Base-by-base conservation (phyloP, 2,329 filamentous ascomycete species). In the Beauveria varroae region DNA sequence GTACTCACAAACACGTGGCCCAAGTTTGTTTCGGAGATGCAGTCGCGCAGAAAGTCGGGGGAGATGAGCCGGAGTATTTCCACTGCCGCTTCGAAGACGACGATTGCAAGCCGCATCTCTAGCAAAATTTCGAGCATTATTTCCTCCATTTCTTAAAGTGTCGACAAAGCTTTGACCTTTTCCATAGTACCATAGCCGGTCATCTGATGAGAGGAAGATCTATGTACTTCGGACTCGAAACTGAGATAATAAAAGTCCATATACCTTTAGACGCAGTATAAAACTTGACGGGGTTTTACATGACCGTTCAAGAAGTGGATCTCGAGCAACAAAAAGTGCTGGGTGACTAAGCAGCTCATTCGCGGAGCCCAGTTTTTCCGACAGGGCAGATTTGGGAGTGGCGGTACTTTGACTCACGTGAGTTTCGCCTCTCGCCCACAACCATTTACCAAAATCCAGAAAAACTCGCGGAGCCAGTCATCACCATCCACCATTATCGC, bases 361-460 rank as follows among this genome's bases (percentile, higher is more conserved):
- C 26, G 37, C 44, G 60, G 53, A 46, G 60, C 16, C 44, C 37
- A 18, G 24, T 57, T 63, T 60, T 57, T 60, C 57, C 57, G 57
- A 34, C 43, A 63, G 62, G 62, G 62, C 62, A 60, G 28, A 37
- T 14, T 52, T 24, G 30, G 57, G 28, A 37, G 12, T 56, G 43
- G 41, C 50, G 56, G 44, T 34, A 58, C 50, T 46, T n/a, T 55
- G 57, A 60, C 68, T 75, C 74, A 76, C 74, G 74, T 76, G 74
- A 75, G 66, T 50, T 28, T 67, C 63, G 63, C 64, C 67, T 71
- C 65, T 64, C 66, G 67, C 74, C 68, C 74, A 75, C 73, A 74
- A 72, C 65, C 70, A 69, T 70, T 73, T 73, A 68, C 66, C 70
- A 70, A 75, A 72, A 71, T 74, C 68, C 70, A 67, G 68, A 67